A percentile compares a stretch with the other conserved stretches of the same genome.
Conservation (phyloP, 345 rosid species). For the Euclidium syriacum region DNA sequence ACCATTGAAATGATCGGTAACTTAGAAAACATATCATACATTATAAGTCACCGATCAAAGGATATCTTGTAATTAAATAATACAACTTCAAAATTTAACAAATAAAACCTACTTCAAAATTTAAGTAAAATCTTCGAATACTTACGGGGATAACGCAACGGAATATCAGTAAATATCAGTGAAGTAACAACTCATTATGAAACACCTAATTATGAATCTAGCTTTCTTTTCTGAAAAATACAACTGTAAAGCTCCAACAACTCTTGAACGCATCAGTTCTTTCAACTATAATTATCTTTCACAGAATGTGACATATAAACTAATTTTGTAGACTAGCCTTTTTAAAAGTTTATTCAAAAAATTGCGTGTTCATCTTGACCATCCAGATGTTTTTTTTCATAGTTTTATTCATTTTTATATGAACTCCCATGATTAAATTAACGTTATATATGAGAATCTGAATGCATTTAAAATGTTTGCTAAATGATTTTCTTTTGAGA, state of each 20-base stretch:
- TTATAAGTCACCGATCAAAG: too few relatives aligned
- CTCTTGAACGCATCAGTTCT: neutral
- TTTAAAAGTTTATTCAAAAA: neutral
- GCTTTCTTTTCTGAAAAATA: neutral
- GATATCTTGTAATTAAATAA: too few relatives aligned
- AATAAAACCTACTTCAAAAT: too few relatives aligned
- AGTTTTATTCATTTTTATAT: neutral
- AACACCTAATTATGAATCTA: neutral
- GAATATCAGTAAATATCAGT: slow-evolving; percentile 24
- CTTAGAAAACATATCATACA: too few relatives aligned
- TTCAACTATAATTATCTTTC: neutral
- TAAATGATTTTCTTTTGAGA: neutral
- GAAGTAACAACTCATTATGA: slow-evolving; percentile 15
- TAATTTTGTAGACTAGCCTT: neutral
- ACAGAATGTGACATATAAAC: slow-evolving; percentile 1
- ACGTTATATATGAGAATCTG: neutral
- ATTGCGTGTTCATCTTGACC: neutral
- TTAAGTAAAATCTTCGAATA: too few relatives aligned
- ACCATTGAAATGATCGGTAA: too few relatives aligned
- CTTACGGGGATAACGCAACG: too few relatives aligned
- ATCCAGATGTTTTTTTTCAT: neutral
- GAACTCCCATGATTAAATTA: neutral
- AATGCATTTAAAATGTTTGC: neutral
- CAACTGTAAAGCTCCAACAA: slow-evolving; percentile 18
- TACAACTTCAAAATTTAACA: too few relatives aligned